Evolutionary conservation across 768 basidiomycete species (phyloP), one percentile per base, ranked within the genome.

Genomic region (Galerina marginata): DNA sequence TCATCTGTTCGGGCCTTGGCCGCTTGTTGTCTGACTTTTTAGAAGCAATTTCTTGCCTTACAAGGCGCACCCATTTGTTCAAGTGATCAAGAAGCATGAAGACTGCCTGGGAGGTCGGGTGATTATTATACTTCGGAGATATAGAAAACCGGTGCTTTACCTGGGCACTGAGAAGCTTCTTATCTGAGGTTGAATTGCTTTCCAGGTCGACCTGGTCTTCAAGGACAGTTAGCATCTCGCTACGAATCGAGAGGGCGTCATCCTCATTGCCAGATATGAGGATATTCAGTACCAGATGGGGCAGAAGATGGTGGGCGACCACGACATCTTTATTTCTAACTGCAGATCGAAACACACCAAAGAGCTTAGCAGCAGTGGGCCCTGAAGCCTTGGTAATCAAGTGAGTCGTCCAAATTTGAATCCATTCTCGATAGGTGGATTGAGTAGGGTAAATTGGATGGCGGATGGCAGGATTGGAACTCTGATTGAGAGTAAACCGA

Each of bases 51-150:
- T 90, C 85, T 72, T 91, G 89, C 15, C 93, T 87, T 29, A 88
- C 82, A 11, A 86, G 77, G 45, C 91, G 88, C 37, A 95, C 84
- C 88, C 94, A 99, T 67, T 88, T 90, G 74, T 90, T 96, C 10
- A 99, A 80, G 69, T 99, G 96, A 70, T 99, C 97, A 71, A 99
- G 86, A 29, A 99, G 83, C 77, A 90, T 90, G 72, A 99, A 99
- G 20, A 98, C 87, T 9, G 89, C 93, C 96, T 98, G n/a, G 36
- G 14, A 42, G 6, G 14, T 47, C 4, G 48, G 45, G 43, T 49
- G 37, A 61, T 11, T 60, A 52, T 52, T 10, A 39, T 38, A 29
- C 42, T 15, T 26, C 26, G 12, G 20, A 56, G 26, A 56, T 2
- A 7, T 2, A 7, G 15, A 25, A 52, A 33, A 33, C 29, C 1